Percentiles rank a stretch among this genome's conserved stretches.
Evolutionary conservation across 2,329 filamentous ascomycete species (phyloP).

Genomic region (Ceratocystis ficicola): DNA sequence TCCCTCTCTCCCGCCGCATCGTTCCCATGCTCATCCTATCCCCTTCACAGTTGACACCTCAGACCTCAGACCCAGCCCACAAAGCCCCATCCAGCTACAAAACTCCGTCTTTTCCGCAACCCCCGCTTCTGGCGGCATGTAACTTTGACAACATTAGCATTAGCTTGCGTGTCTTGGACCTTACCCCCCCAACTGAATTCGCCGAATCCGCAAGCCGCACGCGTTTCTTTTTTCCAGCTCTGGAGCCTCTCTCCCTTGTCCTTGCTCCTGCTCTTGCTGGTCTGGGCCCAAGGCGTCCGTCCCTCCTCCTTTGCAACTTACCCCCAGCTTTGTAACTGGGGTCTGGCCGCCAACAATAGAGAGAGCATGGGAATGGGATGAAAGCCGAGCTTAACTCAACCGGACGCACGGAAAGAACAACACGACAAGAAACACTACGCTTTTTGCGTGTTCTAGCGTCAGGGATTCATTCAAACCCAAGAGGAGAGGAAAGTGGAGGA

Average conservation of each 20-base stretch:
- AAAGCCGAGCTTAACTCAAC: slow-evolving; percentile 14
- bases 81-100: no score
- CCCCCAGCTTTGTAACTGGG: no score
- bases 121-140: not conserved
- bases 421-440: not conserved
- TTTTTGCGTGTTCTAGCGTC: not conserved
- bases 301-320: not conserved
- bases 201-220: no score
- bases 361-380: slow-evolving; percentile 6
- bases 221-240: not conserved
- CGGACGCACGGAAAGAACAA: slow-evolving; percentile 15
- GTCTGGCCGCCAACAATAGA: not conserved
- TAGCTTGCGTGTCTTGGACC: no score
- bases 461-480: not conserved
- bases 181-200: not conserved
- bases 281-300: no score
- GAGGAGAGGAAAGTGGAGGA: not conserved
- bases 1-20: not conserved
- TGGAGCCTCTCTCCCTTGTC: not conserved
- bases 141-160: no score
- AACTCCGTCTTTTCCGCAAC: not conserved
- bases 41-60: not conserved
- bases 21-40: not conserved
- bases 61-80: no score
- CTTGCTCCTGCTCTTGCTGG: not conserved